Evolutionary conservation across 2,329 filamentous ascomycete species (phyloP), one percentile per base, ranked within the genome.

Genomic region (Penicillium carneum): DNA sequence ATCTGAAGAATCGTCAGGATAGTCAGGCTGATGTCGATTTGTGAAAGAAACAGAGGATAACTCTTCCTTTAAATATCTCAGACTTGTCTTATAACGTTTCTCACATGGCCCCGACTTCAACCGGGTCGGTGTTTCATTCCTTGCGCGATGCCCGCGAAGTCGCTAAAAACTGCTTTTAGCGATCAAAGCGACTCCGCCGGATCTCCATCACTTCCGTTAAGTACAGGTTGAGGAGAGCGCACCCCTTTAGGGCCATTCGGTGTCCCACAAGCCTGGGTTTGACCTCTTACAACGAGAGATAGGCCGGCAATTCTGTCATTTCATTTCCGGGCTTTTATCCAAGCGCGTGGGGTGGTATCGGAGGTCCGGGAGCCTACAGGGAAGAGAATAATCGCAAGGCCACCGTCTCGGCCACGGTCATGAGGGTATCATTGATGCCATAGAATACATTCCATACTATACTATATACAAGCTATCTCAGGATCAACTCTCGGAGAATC

Each of bases 401-500:
- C 39, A 23, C 41, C 7, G n/a, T 33, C 11, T 33, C 9, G 29
- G n/a, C 7, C n/a, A 12, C 3, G n/a, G 20, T 53, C 20, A 31
- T 34, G 49, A 58, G 69, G 69, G 71, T 72, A 72, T 71, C 70
- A 69, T 69, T 65, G 53, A 34, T 45, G 47, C 41, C 57, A 50
- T 42, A 54, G 52, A 53, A 48, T 61, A 61, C 59, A 62, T 59
- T 62, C 48, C 20, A 49, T 18, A n/a, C 38, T 64, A 62, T 48
- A 57, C 23, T 52, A 36, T 52, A 36, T 59, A 63, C 33, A 48
- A 50, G 11, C 7, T 61, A 55, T 55, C 63, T 65, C 50, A 78
- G 63, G 50, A 87, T 76, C 45, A 87, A 68, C 69, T 82, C 78
- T 59, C 80, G 79, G 36, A 90, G 72, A 11, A 85, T 79, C 59